These are phyloP conservation scores for Acrocalymma vagum DNA, from an alignment of 2,329 filamentous ascomycete species.

Conservation along the genomic window DNA sequence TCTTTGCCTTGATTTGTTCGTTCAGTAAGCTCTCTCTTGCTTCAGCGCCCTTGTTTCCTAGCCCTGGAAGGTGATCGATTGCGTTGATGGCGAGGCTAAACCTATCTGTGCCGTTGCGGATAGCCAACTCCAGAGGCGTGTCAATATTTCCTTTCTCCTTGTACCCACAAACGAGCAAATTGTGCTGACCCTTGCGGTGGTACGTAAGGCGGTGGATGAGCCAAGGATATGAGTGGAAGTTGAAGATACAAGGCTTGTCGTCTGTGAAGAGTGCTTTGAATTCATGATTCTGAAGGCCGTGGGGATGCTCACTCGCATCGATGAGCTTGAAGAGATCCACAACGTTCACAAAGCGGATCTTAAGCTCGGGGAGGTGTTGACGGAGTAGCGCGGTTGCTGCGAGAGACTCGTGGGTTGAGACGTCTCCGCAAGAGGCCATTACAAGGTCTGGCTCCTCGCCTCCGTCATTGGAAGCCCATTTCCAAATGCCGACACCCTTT, in stretches of 20 bases:
- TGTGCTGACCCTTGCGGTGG: slow-evolving; percentile 72
- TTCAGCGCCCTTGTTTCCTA: slow-evolving; percentile 70
- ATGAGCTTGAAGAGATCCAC: slow-evolving; percentile 85
- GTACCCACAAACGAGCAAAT: slow-evolving; percentile 80
- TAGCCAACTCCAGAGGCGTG: slow-evolving; percentile 79
- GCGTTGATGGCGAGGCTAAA: slow-evolving; percentile 81
- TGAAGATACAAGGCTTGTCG: slow-evolving; percentile 79
- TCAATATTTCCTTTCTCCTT: slow-evolving; percentile 87
- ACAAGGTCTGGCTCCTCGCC: slow-evolving; percentile 75
- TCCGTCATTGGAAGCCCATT: slow-evolving; percentile 76
- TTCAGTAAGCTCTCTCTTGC: slow-evolving; percentile 72
- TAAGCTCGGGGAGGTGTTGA: slow-evolving; percentile 74
- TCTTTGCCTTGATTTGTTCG: slow-evolving; percentile 69
- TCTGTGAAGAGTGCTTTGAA: slow-evolving; percentile 76
- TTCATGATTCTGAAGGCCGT: slow-evolving; percentile 68
- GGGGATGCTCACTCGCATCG: slow-evolving; percentile 73
- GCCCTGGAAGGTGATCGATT: slow-evolving; percentile 70
- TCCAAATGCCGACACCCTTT: slow-evolving; percentile 81
- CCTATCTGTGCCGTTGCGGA: slow-evolving; percentile 79
- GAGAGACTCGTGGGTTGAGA: slow-evolving; percentile 76
- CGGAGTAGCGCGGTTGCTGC: slow-evolving; percentile 78
- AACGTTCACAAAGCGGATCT: slow-evolving; percentile 81
- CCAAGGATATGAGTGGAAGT: slow-evolving; percentile 87
- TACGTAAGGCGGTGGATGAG: slow-evolving; percentile 80
- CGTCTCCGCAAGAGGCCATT: slow-evolving; percentile 79